Evolutionary conservation across 2,329 filamentous ascomycete species (phyloP).

Genomic region (Fusarium mexicanum): DNA sequence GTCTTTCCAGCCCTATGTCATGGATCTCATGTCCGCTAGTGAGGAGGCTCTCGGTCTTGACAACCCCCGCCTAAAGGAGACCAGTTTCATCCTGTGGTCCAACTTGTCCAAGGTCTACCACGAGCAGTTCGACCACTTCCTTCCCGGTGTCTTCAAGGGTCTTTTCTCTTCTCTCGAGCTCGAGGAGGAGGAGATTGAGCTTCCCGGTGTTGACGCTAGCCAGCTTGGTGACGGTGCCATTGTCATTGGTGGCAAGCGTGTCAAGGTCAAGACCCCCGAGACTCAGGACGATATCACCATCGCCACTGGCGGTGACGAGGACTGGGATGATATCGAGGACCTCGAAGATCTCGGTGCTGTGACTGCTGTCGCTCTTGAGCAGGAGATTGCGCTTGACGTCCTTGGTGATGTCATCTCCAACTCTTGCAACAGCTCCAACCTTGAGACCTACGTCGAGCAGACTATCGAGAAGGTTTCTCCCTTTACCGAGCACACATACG

Average conservation of each 20-base stretch:
- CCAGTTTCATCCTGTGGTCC: constrained; percentile 96
- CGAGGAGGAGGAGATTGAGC: constrained; percentile 86
- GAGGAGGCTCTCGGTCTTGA: constrained; percentile 90
- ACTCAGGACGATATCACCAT: constrained; percentile 65
- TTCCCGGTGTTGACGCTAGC: constrained; percentile 66
- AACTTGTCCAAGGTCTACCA: constrained; percentile 94
- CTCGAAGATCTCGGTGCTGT: constrained; percentile 87
- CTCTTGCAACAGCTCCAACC: constrained; percentile 77
- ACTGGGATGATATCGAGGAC: constrained; percentile 73
- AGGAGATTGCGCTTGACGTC: constrained; percentile 96
- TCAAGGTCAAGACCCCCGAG: constrained; percentile 74
- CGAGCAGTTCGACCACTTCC: constrained; percentile 81
- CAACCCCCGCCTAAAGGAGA: constrained; percentile 91
- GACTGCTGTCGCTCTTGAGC: constrained; percentile 91
- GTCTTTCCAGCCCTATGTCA: constrained; percentile 90
- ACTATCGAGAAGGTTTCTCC: constrained; percentile 83
- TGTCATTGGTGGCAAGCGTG: constrained; percentile 82
- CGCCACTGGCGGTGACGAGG: constrained; percentile 64
- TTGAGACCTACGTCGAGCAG: constrained; percentile 86
- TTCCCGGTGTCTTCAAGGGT: constrained; percentile 79
- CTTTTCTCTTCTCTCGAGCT: constrained; percentile 87
- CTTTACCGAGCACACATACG: constrained; percentile 88
- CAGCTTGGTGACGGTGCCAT: constrained; percentile 81
- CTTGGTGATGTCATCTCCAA: constrained; percentile 91
- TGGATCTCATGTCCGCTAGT: constrained; percentile 89